Conservation (phyloP, 495 filamentous ascomycete genomes). For the Parathielavia hyrcaniae region DNA sequence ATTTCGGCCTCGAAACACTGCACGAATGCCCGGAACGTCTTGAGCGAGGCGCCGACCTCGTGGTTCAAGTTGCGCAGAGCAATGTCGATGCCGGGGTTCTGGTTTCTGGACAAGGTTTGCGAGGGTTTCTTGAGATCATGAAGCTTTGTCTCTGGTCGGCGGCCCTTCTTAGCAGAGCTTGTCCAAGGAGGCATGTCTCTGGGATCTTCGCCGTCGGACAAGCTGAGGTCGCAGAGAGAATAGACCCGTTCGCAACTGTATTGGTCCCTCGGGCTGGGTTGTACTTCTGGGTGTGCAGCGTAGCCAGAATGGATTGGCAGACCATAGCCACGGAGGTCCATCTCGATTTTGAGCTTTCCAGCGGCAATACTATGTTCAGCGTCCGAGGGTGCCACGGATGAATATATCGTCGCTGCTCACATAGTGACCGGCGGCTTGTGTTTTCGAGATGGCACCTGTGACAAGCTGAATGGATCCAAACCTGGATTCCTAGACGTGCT, state of each 20-base stretch:
- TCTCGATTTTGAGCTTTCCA: neutral
- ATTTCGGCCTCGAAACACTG: constrained; percentile 18
- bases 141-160: neutral
- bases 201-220: neutral
- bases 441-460: neutral
- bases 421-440: neutral
- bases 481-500: neutral
- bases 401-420: neutral
- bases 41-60: constrained; percentile 12
- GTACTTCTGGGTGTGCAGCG: neutral
- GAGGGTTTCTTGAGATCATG: neutral
- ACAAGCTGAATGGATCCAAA: neutral
- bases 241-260: neutral
- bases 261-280: neutral
- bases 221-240: neutral
- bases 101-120: neutral
- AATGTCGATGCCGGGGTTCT: constrained; percentile 16
- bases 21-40: constrained; percentile 12
- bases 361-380: too few relatives aligned
- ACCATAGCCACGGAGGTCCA: constrained; percentile 3
- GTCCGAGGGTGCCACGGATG: neutral
- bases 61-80: constrained; percentile 17
- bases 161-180: neutral
- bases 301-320: neutral
- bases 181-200: neutral